phyloP scores from a whole-genome alignment of 352 stramenopile species.

The Globisporangium apiculatum region DNA sequence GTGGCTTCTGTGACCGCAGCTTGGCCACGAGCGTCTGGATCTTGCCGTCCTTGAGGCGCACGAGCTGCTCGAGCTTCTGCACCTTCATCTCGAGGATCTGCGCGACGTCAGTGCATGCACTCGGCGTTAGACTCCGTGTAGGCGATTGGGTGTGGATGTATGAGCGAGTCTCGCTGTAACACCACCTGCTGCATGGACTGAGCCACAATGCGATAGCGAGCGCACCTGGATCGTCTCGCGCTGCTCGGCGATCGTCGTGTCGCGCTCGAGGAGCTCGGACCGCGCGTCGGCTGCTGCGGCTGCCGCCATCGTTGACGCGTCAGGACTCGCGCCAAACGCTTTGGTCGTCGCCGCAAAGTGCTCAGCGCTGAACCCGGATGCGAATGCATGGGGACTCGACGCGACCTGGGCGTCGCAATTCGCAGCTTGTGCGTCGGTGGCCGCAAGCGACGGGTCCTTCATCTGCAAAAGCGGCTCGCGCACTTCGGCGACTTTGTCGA shows the following conservation, averaged over 20 bases:
- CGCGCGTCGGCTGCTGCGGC: constrained; percentile 10
- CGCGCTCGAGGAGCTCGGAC: constrained; percentile 58
- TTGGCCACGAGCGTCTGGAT: constrained; percentile 89
- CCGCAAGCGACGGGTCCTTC: constrained; percentile 13
- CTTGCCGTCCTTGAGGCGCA: constrained; percentile 92
- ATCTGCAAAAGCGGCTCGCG: constrained; percentile 24
- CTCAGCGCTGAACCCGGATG: constrained; percentile 10
- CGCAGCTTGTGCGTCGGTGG: neutral
- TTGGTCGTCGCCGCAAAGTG: constrained; percentile 8
- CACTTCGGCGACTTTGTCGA: constrained; percentile 33
- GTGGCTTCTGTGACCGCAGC: constrained; percentile 64
- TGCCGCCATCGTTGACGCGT: neutral
- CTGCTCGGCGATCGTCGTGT: constrained; percentile 78
- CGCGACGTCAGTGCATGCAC: neutral
- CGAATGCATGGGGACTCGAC: neutral
- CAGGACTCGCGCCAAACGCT: neutral
- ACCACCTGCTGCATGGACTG: neutral
- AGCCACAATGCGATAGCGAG: too few species aligned
- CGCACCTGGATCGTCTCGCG: constrained; percentile 79
- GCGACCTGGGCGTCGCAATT: neutral
- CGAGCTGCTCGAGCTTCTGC: constrained; percentile 92
- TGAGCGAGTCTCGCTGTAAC: too few species aligned
- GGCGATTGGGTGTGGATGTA: neutral
- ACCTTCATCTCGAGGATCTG: constrained; percentile 94
- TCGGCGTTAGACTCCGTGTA: neutral